Percentiles rank a stretch among this genome's conserved stretches.
These are phyloP conservation scores for Fonsecaea erecta DNA, from an alignment of 2,329 filamentous ascomycete species.

Conservation along the genomic window DNA sequence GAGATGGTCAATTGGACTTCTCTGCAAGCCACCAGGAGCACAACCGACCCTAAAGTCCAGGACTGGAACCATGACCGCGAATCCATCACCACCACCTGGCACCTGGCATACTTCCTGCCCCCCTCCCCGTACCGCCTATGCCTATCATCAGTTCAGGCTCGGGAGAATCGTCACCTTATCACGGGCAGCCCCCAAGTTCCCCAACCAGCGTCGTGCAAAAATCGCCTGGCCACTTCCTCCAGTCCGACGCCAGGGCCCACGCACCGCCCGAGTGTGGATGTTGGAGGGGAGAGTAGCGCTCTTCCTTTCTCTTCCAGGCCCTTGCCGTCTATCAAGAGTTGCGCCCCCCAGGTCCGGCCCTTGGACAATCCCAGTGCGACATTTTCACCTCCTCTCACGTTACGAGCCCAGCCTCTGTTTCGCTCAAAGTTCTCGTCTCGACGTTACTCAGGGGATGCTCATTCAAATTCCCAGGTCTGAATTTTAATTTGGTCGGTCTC, in stretches of 20 bases:
- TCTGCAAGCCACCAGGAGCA: slow-evolving; percentile 19
- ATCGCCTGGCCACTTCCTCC: not conserved
- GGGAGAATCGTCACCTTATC: slow-evolving; percentile 30
- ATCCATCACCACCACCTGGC: slow-evolving; percentile 20
- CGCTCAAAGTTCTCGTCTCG: slow-evolving; percentile 21
- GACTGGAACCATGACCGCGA: slow-evolving; percentile 22
- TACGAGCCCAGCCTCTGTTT: slow-evolving; percentile 12
- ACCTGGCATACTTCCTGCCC: slow-evolving; percentile 5
- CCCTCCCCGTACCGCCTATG: slow-evolving; percentile 21
- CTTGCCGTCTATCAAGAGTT: slow-evolving; percentile 3
- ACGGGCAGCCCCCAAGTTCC: slow-evolving; percentile 25
- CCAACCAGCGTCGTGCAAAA: not conserved
- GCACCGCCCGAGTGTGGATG: slow-evolving; percentile 4
- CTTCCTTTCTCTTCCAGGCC: not conserved
- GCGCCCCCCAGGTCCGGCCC: slow-evolving; percentile 1
- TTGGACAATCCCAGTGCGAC: slow-evolving; percentile 18
- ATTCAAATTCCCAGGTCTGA: slow-evolving; percentile 28
- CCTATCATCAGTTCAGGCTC: slow-evolving; percentile 23
- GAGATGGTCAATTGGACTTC: slow-evolving; percentile 11
- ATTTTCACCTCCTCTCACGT: slow-evolving; percentile 11
- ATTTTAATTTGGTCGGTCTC: slow-evolving; percentile 31
- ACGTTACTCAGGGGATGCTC: slow-evolving; percentile 27
- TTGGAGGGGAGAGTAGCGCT: not conserved
- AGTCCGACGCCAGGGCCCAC: slow-evolving; percentile 11
- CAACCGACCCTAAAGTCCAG: slow-evolving; percentile 11